phyloP scores from a whole-genome alignment of 768 basidiomycete species.

The Xanthoconium stramineum region DNA sequence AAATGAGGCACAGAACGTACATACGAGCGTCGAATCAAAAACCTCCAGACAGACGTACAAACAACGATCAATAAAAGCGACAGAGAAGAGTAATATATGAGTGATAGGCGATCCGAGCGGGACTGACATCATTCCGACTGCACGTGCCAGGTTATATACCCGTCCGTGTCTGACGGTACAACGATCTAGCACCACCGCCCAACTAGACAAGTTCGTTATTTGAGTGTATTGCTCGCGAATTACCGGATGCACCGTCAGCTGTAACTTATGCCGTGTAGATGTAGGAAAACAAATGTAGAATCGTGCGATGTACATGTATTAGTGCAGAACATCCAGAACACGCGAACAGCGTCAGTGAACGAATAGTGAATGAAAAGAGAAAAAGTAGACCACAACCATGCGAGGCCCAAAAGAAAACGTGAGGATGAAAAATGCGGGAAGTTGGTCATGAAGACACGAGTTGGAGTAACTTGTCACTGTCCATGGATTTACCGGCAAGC shows the following conservation, averaged over 20 bases:
- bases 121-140: background rate
- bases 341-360: conserved; percentile 26
- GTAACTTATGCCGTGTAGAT: conserved; percentile 24
- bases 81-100: too few species aligned
- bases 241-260: conserved; percentile 23
- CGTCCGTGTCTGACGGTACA: background rate
- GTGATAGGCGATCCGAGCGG: too few species aligned
- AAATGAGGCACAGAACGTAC: too few species aligned
- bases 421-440: conserved; percentile 14
- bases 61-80: too few species aligned
- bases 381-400: conserved; percentile 11
- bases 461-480: conserved; percentile 56
- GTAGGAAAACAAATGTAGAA: conserved; percentile 18
- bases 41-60: too few species aligned
- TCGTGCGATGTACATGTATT: conserved; percentile 28
- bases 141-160: background rate
- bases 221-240: conserved; percentile 20
- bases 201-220: conserved; percentile 9
- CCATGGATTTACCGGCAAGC: conserved; percentile 59
- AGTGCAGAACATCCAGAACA: conserved; percentile 28
- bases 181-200: background rate
- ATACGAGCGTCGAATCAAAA: too few species aligned
- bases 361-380: conserved; percentile 6
- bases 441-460: conserved; percentile 45
- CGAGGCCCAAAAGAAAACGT: conserved; percentile 10